Base-by-base conservation (phyloP, 1,284 basidiomycete species). In the Phenoliferia sp. region DNA sequence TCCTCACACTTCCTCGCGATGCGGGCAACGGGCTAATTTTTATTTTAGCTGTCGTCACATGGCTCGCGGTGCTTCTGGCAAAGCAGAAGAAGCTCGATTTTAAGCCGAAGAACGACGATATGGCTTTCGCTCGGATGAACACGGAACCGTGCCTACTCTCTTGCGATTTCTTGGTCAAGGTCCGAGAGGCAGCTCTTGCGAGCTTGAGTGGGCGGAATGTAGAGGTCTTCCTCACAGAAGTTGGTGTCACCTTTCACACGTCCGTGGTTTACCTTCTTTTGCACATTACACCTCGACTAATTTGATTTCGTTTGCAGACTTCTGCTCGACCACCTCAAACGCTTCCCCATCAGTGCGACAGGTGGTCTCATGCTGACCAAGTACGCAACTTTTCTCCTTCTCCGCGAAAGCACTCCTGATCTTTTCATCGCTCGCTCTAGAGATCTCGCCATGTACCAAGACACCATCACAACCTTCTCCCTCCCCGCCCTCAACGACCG, bases 321-420 rank as follows among this genome's bases (percentile, higher is more conserved):
- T 17, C 84, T 99, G 19, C 84, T 99, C 32, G 96, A 99, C 61
- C 96, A 99, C 78, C 83, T 98, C 65, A 90, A 90, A 77, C 98
- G 92, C 80, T 99, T 95, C 82, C 90, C 92, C 1, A 93, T 99
- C 64, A 97, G 90, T 75, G 94, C 94, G 0, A 93, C 94, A 0
- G 96, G 96, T 59, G 96, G 95, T 5, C 83, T 99, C 61, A 96
- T 99, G 91, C 87, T 99, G 50, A 95, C 95, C 29, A 98, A 98
- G 92, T 93, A 74, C 69, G 87, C 83, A 12, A 39, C 10, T 17
- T 3, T 3, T 1, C 52, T 0, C 16, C 0, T 19, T 26, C 10
- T 3, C 28, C 57, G 28, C 28, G 50, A 17, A 55, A 61, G n/a
- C 26, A 10, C 31, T 62, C 6, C 62, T 31, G n/a, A 48, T 48